phyloP scores from a whole-genome alignment of 805 yeast genomes.

The Wickerhamiella allomyrinae region DNA sequence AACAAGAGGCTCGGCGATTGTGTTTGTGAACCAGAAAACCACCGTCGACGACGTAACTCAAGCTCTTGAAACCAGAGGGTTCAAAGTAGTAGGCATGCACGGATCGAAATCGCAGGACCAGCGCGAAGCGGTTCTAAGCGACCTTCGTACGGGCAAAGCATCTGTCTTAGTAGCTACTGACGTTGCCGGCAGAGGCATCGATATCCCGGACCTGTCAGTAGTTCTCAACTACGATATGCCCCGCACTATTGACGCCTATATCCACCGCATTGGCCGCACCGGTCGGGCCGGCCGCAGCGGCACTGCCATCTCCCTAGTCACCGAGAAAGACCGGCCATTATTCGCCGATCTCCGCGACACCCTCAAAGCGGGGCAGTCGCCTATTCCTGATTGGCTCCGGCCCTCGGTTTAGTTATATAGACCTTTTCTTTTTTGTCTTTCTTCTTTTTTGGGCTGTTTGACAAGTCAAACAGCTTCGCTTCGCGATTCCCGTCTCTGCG shows the following conservation, averaged over 20 bases:
- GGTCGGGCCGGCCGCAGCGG: conserved; percentile 89
- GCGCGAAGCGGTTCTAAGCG: conserved; percentile 61
- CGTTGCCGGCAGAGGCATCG: conserved; percentile 92
- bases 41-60: conserved; percentile 53
- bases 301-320: conserved; percentile 54
- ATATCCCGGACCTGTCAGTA: conserved; percentile 70
- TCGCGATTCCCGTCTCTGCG: no score
- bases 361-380: conserved; percentile 3
- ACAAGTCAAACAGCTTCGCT: no score
- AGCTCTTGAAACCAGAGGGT: conserved; percentile 34
- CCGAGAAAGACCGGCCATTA: conserved; percentile 7
- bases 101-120: conserved; percentile 78
- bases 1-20: conserved; percentile 41
- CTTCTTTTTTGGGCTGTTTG: no score
- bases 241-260: conserved; percentile 60
- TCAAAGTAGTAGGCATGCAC: conserved; percentile 51
- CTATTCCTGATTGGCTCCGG: conserved; percentile 1
- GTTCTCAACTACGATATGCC: conserved; percentile 84
- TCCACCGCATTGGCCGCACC: conserved; percentile 91
- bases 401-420: no score
- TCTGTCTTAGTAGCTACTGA: conserved; percentile 79
- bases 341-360: conserved; percentile 9
- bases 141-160: conserved; percentile 40
- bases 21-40: conserved; percentile 67
- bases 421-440: no score